Percentiles rank a stretch among this genome's conserved stretches.
Conservation (phyloP, 2,329 filamentous ascomycete genomes). For the Epichloe scottii region DNA sequence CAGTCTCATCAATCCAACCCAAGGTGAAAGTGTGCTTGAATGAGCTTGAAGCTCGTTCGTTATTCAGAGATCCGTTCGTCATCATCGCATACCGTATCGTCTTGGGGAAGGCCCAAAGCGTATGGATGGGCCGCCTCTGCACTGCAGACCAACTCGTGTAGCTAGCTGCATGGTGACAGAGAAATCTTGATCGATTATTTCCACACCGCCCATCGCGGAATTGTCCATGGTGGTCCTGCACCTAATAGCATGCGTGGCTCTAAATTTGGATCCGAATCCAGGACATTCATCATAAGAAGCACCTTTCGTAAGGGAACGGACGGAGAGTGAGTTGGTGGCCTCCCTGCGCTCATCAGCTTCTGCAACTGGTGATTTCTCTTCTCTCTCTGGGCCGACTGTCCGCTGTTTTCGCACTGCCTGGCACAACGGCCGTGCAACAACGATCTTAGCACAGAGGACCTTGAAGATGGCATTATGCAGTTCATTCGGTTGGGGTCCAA, state of each 20-base stretch:
- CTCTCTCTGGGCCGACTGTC: too few relatives aligned
- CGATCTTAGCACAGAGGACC: background rate
- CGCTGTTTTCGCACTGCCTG: too few relatives aligned
- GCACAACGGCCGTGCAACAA: background rate
- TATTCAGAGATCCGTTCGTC: background rate
- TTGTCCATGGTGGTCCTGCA: background rate
- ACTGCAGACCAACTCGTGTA: background rate
- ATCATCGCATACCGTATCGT: background rate
- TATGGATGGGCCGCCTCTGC: background rate
- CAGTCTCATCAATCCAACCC: background rate
- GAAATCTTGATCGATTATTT: background rate
- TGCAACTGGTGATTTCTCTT: too few relatives aligned
- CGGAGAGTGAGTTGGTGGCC: too few relatives aligned
- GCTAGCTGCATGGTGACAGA: background rate
- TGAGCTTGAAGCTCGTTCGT: background rate
- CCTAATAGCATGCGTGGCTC: background rate
- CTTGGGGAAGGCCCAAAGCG: too few relatives aligned
- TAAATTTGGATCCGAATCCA: background rate
- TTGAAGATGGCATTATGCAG: background rate
- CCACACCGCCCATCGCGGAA: background rate
- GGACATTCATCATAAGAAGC: background rate
- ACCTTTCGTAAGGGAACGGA: background rate
- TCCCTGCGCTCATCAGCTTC: too few relatives aligned
- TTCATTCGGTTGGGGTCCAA: background rate
- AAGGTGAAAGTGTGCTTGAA: background rate